phyloP scores from a whole-genome alignment of 78 protist genomes.

The Diacronema lutheri region DNA sequence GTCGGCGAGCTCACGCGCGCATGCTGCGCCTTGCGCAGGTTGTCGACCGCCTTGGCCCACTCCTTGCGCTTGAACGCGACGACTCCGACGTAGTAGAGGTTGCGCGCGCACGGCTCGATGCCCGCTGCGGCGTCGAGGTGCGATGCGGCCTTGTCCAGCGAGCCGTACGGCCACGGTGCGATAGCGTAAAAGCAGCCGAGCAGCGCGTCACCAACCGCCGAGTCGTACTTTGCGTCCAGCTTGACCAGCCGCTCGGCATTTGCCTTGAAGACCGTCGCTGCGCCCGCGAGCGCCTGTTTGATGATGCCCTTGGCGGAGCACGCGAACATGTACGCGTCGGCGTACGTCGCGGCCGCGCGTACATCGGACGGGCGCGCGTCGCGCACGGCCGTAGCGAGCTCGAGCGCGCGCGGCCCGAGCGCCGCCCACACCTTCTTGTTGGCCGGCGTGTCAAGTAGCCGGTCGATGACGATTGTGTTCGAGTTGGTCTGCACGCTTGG shows the following conservation, averaged over 20 bases:
- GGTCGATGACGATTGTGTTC: too few relatives aligned
- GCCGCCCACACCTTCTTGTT: too few relatives aligned
- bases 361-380: neutral
- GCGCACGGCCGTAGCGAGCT: too few relatives aligned
- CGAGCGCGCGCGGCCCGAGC: too few relatives aligned
- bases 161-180: constrained; percentile 11
- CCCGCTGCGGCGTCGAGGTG: neutral
- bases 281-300: neutral
- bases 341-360: neutral
- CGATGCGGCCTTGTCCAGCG: neutral
- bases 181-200: neutral
- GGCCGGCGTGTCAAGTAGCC: too few relatives aligned
- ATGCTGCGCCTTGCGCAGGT: neutral
- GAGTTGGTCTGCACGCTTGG: too few relatives aligned
- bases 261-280: neutral
- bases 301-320: neutral
- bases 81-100: neutral
- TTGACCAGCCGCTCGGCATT: neutral
- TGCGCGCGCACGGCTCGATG: neutral
- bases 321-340: neutral
- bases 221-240: neutral
- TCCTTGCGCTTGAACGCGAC: neutral
- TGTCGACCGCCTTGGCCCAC: neutral
- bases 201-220: neutral
- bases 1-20: neutral